phyloP scores from a whole-genome alignment of 208 protist genomes.

The Polymyxa betae region DNA sequence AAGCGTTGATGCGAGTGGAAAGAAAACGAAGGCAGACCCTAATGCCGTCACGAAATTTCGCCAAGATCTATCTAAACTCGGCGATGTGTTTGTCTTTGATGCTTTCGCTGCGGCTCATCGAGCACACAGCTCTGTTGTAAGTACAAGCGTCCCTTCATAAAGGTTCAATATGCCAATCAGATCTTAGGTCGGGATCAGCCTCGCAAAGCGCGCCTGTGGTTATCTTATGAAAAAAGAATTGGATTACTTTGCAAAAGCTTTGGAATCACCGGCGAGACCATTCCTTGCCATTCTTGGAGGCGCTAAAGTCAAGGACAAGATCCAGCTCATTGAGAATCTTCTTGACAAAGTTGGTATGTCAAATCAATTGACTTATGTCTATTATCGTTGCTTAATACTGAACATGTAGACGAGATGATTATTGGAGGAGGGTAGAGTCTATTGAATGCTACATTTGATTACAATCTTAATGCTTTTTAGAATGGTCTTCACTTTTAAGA shows the following conservation, averaged over 20 bases:
- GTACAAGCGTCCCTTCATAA: slow-evolving; percentile 40
- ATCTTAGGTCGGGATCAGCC: slow-evolving; percentile 72
- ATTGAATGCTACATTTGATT: neutral
- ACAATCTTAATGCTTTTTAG: slow-evolving; percentile 91
- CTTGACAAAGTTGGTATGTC: slow-evolving; percentile 89
- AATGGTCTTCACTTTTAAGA: slow-evolving; percentile 97
- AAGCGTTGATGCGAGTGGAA: slow-evolving; percentile 75
- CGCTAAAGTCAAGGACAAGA: slow-evolving; percentile 96
- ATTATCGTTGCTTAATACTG: neutral
- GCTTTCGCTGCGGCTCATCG: slow-evolving; percentile 97
- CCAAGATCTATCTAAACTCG: slow-evolving; percentile 82
- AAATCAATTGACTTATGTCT: neutral
- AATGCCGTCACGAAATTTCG: slow-evolving; percentile 77
- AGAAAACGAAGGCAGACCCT: slow-evolving; percentile 66
- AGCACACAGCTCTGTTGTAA: slow-evolving; percentile 87
- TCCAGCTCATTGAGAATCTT: slow-evolving; percentile 97
- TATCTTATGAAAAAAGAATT: slow-evolving; percentile 98
- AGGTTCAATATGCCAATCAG: neutral
- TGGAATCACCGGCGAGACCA: slow-evolving; percentile 76
- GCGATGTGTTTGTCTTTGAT: slow-evolving; percentile 97
- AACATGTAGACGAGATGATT: slow-evolving; percentile 79
- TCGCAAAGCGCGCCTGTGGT: slow-evolving; percentile 85
- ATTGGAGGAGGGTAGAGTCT: neutral
- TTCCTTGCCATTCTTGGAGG: slow-evolving; percentile 95
- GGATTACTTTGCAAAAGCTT: slow-evolving; percentile 92